Base-by-base conservation (phyloP, 331 rosid genomes). In the Prunus yedoensis region DNA sequence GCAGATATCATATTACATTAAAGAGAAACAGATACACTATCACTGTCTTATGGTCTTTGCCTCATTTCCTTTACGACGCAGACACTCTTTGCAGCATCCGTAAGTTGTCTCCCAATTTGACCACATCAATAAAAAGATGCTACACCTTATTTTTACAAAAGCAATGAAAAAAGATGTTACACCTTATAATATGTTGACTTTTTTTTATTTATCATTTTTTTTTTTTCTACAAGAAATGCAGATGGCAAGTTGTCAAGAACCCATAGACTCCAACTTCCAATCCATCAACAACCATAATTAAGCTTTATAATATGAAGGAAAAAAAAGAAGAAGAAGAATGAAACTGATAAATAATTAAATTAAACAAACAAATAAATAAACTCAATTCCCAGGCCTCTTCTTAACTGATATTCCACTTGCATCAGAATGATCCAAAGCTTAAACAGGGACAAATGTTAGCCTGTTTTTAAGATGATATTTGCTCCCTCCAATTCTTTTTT, bases 111-210 rank as follows among this genome's bases (percentile, higher is more conserved):
- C 66, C 75, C 79, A 54, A 66, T 30, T 52, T 35, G 71, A 16
- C 58, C 49, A 74, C 83, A 79, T 41, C 49, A 68, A 70, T 86
- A 83, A 77, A 71, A 80, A 73, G 69, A 82, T 27, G 73, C 77
- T 38, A 23, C 85, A 85, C 88, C 89, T 79, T 80, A 59, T 74
- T 52, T 28, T 28, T 15, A 17, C 43, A 12, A 66, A 56, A 54
- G 18, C n/a, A 16, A 18, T 16, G 7, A 32, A 21, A 1, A 38
- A 25, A 15, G 74, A 70, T 62, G 70, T 60, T 64, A 46, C 66
- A 52, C 45, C 79, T 74, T 49, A 38, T 9, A 41, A 38, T 9
- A 41, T 45, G 11, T 35, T 41, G 50, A 60, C 60, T 25, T 49
- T 47, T 49, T 47, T 17, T 38, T 67, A 28, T 23, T 21, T 1